Evolutionary conservation across 2,329 filamentous ascomycete genomes (phyloP).

Genomic region (Endothia cerciana): DNA sequence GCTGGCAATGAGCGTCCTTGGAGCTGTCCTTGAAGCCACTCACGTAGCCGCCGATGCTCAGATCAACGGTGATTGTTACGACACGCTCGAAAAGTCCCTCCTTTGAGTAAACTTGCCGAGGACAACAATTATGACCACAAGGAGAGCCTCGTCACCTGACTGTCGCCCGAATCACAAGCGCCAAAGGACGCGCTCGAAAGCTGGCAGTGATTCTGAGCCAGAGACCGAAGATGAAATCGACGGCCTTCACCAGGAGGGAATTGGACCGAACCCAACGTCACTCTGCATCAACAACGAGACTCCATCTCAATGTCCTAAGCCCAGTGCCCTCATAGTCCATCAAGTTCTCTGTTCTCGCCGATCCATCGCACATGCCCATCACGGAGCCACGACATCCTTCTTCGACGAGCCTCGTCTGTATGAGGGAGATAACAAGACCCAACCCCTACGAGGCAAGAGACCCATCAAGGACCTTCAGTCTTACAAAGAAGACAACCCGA

Average conservation of each 20-base stretch:
- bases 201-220: not conserved
- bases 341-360: not conserved
- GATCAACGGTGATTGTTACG: not conserved
- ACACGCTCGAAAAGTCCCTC: not conserved
- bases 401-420: slow-evolving; percentile 2
- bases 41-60: not conserved
- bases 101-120: not conserved
- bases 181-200: not conserved
- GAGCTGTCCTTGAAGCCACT: not conserved
- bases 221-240: not conserved
- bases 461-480: not conserved
- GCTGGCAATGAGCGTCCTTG: too few species aligned
- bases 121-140: not conserved
- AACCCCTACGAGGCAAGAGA: not conserved
- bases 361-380: not conserved
- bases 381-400: not conserved
- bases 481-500: not conserved
- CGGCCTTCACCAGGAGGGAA: not conserved
- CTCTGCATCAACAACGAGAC: not conserved
- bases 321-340: not conserved
- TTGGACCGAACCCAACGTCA: not conserved
- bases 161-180: not conserved
- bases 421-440: not conserved
- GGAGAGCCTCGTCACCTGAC: not conserved
- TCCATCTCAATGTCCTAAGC: not conserved